Evolutionary conservation across 2,329 filamentous ascomycete genomes (phyloP), one percentile per base, ranked within the genome.

Genomic region (Triangularia verruculosa): DNA sequence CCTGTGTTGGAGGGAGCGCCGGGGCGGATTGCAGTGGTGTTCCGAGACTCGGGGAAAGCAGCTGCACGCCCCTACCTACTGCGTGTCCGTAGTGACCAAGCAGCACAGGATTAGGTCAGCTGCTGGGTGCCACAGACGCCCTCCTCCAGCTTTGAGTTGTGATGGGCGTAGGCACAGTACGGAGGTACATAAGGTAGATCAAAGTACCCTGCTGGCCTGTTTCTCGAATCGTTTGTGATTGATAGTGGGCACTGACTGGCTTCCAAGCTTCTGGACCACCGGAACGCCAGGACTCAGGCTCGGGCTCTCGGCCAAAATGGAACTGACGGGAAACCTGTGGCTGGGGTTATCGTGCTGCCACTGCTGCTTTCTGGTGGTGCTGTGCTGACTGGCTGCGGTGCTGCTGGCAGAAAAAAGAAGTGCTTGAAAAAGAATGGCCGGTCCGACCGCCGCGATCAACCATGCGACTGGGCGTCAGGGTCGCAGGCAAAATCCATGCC

Each of bases 21-120:
- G 53, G 61, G 64, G 59, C 20, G 61, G 54, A 43, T 61, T 59
- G 57, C 27, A 22, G 58, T 61, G 61, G 34, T 55, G 57, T 63
- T 63, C 64, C 64, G 64, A 63, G 58, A 65, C 63, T 54, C 53
- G 43, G 47, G 47, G n/a, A n/a, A n/a, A n/a, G n/a, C n/a, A n/a
- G n/a, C n/a, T n/a, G n/a, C n/a, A n/a, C n/a, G n/a, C n/a, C n/a
- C n/a, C n/a, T n/a, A n/a, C n/a, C n/a, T n/a, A n/a, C n/a, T n/a
- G n/a, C n/a, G n/a, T n/a, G n/a, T n/a, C n/a, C n/a, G n/a, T n/a
- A n/a, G n/a, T n/a, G n/a, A n/a, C n/a, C n/a, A n/a, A n/a, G n/a
- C n/a, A n/a, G n/a, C n/a, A 28, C 27, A 28, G 27, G n/a, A 9
- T 47, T 20, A 47, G n/a, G 39, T 47, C 39, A 47, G 39, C 39